A percentile compares a stretch with the other conserved stretches of the same genome.
Evolutionary conservation across 2,329 filamentous ascomycete genomes (phyloP).

Genomic region (Epichloe gansuensis): DNA sequence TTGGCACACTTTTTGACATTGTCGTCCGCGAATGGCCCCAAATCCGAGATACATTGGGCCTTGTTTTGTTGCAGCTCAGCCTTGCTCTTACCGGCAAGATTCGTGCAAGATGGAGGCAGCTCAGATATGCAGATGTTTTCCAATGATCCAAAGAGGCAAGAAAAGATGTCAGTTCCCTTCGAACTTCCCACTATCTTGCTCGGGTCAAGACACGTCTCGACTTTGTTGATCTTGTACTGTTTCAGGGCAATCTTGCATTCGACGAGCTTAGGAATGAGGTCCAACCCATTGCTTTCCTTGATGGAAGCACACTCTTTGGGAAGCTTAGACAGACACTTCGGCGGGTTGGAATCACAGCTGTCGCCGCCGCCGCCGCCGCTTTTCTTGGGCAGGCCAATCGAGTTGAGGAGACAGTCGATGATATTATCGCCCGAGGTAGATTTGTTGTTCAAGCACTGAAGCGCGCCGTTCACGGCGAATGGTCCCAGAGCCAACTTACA

Average conservation of each 20-base stretch:
- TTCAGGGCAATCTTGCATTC: constrained; percentile 4
- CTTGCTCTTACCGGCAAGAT: background rate
- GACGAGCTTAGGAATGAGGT: background rate
- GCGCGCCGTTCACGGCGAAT: background rate
- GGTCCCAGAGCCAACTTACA: constrained; percentile 4
- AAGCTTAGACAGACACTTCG: constrained; percentile 2
- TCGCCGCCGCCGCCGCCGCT: background rate
- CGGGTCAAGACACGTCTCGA: constrained; percentile 3
- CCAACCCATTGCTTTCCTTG: background rate
- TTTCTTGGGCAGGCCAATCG: background rate
- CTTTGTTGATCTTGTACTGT: background rate
- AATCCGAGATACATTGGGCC: constrained; percentile 2
- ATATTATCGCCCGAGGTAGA: background rate
- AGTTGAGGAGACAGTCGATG: background rate
- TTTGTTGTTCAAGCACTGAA: background rate
- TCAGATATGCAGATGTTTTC: constrained; percentile 1
- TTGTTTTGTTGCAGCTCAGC: background rate
- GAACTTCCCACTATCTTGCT: background rate
- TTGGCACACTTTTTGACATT: background rate
- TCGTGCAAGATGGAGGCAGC: constrained; percentile 5
- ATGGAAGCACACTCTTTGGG: constrained; percentile 4
- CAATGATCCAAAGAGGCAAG: constrained; percentile 4
- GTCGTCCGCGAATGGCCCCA: constrained; percentile 3
- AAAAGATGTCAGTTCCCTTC: constrained; percentile 1
- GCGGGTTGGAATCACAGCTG: background rate